A percentile compares a stretch with the other conserved stretches of the same genome.
These are phyloP conservation scores for Cryptosporidium felis DNA, from an alignment of 169 alveolate species.

Conservation along the genomic window DNA sequence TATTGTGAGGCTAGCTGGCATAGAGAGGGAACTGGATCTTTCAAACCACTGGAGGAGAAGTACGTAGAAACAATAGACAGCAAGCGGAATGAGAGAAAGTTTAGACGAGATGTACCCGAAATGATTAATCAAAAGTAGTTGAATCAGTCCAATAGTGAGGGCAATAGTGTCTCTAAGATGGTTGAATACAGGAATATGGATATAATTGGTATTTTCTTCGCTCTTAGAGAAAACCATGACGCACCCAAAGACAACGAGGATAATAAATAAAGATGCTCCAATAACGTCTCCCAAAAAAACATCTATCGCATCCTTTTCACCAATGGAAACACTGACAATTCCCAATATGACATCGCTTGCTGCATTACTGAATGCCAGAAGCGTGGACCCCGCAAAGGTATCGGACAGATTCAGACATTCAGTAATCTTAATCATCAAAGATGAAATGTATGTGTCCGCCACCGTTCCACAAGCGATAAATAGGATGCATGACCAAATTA, in stretches of 20 bases:
- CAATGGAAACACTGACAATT: slow-evolving; percentile 52
- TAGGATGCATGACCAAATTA: slow-evolving; percentile 49
- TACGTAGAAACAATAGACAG: slow-evolving; percentile 41
- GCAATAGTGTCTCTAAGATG: slow-evolving; percentile 64
- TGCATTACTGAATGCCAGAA: slow-evolving; percentile 62
- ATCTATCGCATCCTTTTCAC: slow-evolving; percentile 60
- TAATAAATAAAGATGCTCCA: slow-evolving; percentile 57
- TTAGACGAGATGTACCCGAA: slow-evolving; percentile 50
- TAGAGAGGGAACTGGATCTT: slow-evolving; percentile 22
- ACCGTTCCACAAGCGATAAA: slow-evolving; percentile 69
- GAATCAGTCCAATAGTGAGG: slow-evolving; percentile 49
- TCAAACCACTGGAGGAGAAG: slow-evolving; percentile 60
- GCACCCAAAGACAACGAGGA: slow-evolving; percentile 66
- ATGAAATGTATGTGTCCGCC: slow-evolving; percentile 64
- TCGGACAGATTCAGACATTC: slow-evolving; percentile 53
- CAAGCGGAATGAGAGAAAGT: slow-evolving; percentile 15
- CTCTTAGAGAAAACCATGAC: slow-evolving; percentile 65
- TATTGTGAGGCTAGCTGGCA: slow-evolving; percentile 51
- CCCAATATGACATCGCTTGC: slow-evolving; percentile 70
- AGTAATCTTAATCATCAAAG: slow-evolving; percentile 48
- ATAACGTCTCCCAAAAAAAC: slow-evolving; percentile 61
- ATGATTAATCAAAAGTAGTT: slow-evolving; percentile 44
- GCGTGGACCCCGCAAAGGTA: slow-evolving; percentile 68
- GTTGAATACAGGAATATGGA: slow-evolving; percentile 47
- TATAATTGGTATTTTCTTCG: not conserved